Evolutionary conservation across 2,329 filamentous ascomycete genomes (phyloP), one percentile per base, ranked within the genome.

Genomic region (Laburnicola sp.): DNA sequence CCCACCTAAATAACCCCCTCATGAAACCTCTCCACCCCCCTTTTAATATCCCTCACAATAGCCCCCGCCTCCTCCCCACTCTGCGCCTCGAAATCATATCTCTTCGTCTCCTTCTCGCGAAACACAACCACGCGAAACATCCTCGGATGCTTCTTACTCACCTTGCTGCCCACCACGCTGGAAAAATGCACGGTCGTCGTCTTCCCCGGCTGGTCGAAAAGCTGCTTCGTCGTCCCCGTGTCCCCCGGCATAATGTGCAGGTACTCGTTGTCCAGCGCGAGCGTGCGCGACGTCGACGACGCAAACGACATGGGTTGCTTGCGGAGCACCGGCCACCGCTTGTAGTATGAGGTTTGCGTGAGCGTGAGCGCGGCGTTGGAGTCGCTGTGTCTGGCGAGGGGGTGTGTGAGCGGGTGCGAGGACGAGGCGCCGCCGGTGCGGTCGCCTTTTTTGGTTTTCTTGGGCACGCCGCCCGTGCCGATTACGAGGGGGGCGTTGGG

Each of bases 41-140:
- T 89, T 74, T 88, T 89, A 54, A 94, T 83, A 75, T 91, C 88
- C 50, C 77, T 80, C 26, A 93, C 88, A 68, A 94, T 90, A 67
- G 90, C 87, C n/a, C 82, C 78, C 37, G 89, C 89, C 72, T 92
- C 88, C 27, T 85, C 83, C 8, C 81, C 78, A 58, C 78, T 87
- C 58, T 82, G 83, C n/a, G 88, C 85, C 73, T 93, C 89, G 69
- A 94, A 94, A 59, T 94, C 89, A 72, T 94, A 94, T 53, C 89
- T 76, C 75, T 93, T 93, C 54, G 82, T 86, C 74, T 92, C 89
- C 1, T 85, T 83, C 42, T 86, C 84, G 68, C 86, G 87, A 71
- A 87, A 92, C 22, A 93, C 86, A 46, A 91, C 78, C 23, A 90
- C 86, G 73, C 91, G 86, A 69, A 94, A 89, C 67, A 90, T 88